A percentile compares a stretch with the other conserved stretches of the same genome.
Conservation (phyloP, 495 filamentous ascomycete genomes). For the Letharia columbiana region DNA sequence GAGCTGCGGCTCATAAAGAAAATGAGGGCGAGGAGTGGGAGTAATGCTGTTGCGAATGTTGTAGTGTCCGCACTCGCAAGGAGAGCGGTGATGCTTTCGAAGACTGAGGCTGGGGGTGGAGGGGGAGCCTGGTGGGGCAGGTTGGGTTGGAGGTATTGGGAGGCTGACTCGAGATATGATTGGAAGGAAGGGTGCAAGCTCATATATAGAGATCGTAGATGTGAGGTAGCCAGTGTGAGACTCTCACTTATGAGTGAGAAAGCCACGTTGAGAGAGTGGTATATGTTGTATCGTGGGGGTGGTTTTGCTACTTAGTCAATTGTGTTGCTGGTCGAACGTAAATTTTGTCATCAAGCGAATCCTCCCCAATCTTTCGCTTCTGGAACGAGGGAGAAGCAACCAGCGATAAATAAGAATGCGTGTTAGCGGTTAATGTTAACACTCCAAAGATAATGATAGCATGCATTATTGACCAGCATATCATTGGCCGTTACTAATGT, state of each 20-base stretch:
- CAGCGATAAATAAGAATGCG: not conserved
- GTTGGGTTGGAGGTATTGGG: slow-evolving; percentile 33
- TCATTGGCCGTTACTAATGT: not conserved
- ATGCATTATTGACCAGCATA: not conserved
- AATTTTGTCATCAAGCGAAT: slow-evolving; percentile 11
- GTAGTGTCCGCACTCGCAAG: slow-evolving; percentile 28
- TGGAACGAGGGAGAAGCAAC: not conserved
- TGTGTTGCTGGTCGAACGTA: not conserved
- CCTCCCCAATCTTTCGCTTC: not conserved
- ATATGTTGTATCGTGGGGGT: slow-evolving; percentile 6
- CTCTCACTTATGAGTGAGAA: slow-evolving; percentile 42
- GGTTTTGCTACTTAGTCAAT: not conserved
- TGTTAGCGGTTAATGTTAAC: not conserved
- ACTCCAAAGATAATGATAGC: not conserved
- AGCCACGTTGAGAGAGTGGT: slow-evolving; percentile 39
- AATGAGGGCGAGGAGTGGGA: slow-evolving; percentile 43
- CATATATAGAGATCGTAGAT: slow-evolving; percentile 45
- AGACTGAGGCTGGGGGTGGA: slow-evolving; percentile 19
- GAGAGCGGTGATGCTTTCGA: slow-evolving; percentile 8
- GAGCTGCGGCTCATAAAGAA: slow-evolving; percentile 50
- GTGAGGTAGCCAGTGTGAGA: slow-evolving; percentile 32
- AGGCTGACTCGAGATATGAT: slow-evolving; percentile 32
- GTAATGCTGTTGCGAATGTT: slow-evolving; percentile 38
- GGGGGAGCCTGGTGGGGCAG: slow-evolving; percentile 35
- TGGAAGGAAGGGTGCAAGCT: slow-evolving; percentile 43